A percentile compares a stretch with the other conserved stretches of the same genome.
These are phyloP conservation scores for Climacium dendroides DNA, from an alignment of 225 moss, liverwort and hornwort genomes.

Conservation along the genomic window DNA sequence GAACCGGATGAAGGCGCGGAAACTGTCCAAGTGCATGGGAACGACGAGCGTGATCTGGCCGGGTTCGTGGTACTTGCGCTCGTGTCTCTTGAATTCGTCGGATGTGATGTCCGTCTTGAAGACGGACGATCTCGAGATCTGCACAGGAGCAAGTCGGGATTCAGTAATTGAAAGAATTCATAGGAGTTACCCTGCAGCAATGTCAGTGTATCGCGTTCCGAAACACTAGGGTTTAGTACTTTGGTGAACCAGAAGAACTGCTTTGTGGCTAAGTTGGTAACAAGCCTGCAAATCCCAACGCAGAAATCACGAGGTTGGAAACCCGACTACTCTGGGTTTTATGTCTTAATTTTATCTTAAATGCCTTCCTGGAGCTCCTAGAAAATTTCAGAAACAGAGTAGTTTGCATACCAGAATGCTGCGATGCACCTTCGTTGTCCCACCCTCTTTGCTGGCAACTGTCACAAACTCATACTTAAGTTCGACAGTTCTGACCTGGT, in stretches of 20 bases:
- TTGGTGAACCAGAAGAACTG: no score
- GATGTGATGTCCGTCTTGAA: not conserved
- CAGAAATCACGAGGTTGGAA: not conserved
- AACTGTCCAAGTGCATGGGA: not conserved
- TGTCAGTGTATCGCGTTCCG: not conserved
- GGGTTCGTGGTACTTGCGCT: not conserved
- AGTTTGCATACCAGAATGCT: not conserved
- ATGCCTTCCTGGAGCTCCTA: not conserved
- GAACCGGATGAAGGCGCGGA: not conserved
- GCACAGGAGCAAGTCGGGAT: not conserved
- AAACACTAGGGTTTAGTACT: not conserved
- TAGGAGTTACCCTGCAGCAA: not conserved
- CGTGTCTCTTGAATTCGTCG: not conserved
- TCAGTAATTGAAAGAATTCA: no score
- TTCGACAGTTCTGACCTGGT: not conserved
- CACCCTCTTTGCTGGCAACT: not conserved
- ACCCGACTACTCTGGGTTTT: not conserved
- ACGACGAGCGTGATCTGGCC: not conserved
- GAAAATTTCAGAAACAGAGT: no score
- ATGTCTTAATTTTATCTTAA: not conserved
- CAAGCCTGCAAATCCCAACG: not conserved
- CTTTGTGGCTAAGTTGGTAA: not conserved
- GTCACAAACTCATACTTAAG: not conserved
- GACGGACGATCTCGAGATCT: not conserved
- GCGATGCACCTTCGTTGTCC: not conserved